These are phyloP conservation scores for Sarcodon aspratus DNA, from an alignment of 768 basidiomycete species.

Conservation along the genomic window DNA sequence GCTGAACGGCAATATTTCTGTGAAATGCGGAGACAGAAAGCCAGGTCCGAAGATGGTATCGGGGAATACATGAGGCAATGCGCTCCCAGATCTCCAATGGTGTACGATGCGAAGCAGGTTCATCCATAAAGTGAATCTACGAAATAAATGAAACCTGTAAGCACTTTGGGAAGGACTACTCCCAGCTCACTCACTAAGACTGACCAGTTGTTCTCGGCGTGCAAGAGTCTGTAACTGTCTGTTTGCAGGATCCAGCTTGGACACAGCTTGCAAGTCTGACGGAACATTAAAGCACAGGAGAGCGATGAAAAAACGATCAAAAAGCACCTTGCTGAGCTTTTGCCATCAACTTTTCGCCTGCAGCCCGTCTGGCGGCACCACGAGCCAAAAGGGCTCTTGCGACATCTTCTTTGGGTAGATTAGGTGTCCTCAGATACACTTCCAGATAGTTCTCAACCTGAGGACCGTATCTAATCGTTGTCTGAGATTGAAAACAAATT, in stretches of 20 bases:
- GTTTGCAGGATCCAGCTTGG: slow-evolving; percentile 50
- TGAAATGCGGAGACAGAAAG: slow-evolving; percentile 54
- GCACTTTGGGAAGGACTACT: not conserved
- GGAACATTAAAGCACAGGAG: not conserved
- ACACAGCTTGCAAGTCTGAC: slow-evolving; percentile 49
- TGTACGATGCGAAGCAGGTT: slow-evolving; percentile 49
- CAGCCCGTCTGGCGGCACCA: slow-evolving; percentile 44
- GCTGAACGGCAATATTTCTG: slow-evolving; percentile 49
- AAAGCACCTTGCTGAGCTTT: slow-evolving; percentile 49
- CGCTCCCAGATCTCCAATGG: slow-evolving; percentile 62
- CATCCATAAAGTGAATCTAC: slow-evolving; percentile 41
- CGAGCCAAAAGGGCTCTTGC: slow-evolving; percentile 46
- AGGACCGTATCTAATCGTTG: slow-evolving; percentile 39
- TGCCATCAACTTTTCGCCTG: slow-evolving; percentile 41
- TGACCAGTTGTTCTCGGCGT: slow-evolving; percentile 35
- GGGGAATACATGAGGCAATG: slow-evolving; percentile 49
- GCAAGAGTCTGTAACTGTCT: slow-evolving; percentile 36
- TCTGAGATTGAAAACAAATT: not conserved
- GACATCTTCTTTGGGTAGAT: slow-evolving; percentile 37
- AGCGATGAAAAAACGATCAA: not conserved
- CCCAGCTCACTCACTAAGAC: slow-evolving; percentile 9
- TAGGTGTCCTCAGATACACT: slow-evolving; percentile 52
- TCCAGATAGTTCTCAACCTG: slow-evolving; percentile 59
- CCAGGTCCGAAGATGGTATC: slow-evolving; percentile 61
- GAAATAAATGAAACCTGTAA: not conserved